Percentiles rank a stretch among this genome's conserved stretches.
phyloP scores from a whole-genome alignment of 306 rosid genomes.

The Luffa aegyptiaca region DNA sequence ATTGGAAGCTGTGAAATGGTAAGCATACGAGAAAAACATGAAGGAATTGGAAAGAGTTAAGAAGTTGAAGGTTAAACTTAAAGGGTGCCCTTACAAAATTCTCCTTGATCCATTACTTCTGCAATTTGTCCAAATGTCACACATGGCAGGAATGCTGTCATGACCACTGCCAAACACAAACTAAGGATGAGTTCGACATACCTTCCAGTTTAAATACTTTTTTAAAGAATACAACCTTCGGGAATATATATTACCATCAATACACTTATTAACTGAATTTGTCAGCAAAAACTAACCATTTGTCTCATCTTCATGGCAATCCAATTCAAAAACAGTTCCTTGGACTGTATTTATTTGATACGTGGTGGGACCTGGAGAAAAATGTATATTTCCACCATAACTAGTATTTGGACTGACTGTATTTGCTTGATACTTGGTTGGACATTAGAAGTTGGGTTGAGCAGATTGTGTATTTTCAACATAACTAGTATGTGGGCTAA shows the following conservation, averaged over 20 bases:
- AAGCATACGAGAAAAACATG: neutral
- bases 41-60: neutral
- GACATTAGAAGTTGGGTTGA: constrained; percentile 11
- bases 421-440: constrained; percentile 13
- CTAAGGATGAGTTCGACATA: neutral
- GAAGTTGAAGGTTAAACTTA: neutral
- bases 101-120: constrained; percentile 50
- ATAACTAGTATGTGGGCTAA: constrained; percentile 12
- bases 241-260: no score
- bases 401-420: constrained; percentile 5
- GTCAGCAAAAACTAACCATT: constrained; percentile 28
- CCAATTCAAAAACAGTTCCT: constrained; percentile 47
- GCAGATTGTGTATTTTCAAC: neutral
- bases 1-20: neutral
- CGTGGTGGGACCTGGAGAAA: neutral
- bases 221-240: no score
- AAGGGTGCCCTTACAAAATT: constrained; percentile 28
- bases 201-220: no score
- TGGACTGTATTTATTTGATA: no score
- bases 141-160: constrained; percentile 56
- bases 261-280: neutral
- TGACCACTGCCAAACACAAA: constrained; percentile 27
- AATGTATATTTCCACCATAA: constrained; percentile 11
- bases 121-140: constrained; percentile 55
- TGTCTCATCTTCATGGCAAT: constrained; percentile 48